These are phyloP conservation scores for Suhomyces prunicola DNA, from an alignment of 805 yeast species.

Conservation along the genomic window DNA sequence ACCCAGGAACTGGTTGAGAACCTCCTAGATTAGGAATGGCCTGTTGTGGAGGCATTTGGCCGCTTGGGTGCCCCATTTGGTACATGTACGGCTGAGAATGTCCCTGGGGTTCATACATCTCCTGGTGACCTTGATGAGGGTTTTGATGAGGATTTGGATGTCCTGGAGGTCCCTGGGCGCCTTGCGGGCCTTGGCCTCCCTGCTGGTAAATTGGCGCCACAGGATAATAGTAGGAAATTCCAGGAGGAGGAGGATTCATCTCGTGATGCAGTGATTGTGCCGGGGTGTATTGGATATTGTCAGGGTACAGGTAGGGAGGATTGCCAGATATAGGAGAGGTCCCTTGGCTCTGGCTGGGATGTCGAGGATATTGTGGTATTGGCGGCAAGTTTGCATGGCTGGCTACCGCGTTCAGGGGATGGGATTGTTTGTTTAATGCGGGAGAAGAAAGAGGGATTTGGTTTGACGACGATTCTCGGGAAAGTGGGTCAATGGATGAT, in stretches of 20 bases:
- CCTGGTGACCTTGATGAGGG: not conserved
- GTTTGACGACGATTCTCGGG: slow-evolving; percentile 2
- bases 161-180: not conserved
- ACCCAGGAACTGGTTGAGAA: not conserved
- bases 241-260: slow-evolving; percentile 5
- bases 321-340: not conserved
- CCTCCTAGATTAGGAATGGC: not conserved
- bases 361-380: slow-evolving; percentile 1
- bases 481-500: slow-evolving; percentile 5
- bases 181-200: not conserved
- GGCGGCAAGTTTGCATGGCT: slow-evolving; percentile 2
- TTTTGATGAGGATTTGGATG: not conserved
- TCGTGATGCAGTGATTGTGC: not conserved
- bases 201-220: slow-evolving; percentile 5
- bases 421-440: not conserved
- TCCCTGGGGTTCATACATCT: not conserved
- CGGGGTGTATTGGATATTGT: not conserved
- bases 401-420: not conserved
- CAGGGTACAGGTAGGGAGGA: not conserved
- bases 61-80: slow-evolving; percentile 2
- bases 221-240: slow-evolving; percentile 3
- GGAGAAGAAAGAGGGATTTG: slow-evolving; percentile 1
- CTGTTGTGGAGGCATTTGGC: not conserved
- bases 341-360: slow-evolving; percentile 1
- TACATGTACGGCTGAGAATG: slow-evolving; percentile 1